These are phyloP conservation scores for Cryptosporidium andersoni DNA, from an alignment of 169 alveolate species.

Conservation along the genomic window DNA sequence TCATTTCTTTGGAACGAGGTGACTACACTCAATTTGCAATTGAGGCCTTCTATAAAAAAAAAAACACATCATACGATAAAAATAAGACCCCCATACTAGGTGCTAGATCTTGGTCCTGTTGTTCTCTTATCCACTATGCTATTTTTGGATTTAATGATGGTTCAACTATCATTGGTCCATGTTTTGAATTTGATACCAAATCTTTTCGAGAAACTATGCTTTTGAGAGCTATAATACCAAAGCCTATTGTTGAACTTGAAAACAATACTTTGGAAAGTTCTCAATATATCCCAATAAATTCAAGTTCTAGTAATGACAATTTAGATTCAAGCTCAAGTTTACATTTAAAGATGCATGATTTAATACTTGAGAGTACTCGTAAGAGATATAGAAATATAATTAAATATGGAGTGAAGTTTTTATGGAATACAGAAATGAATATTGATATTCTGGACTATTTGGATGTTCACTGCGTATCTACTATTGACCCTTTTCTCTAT, in stretches of 20 bases:
- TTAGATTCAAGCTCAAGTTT: neutral
- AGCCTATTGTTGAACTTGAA: neutral
- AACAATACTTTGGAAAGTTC: neutral
- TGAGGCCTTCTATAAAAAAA: constrained; percentile 32
- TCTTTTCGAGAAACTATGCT: constrained; percentile 60
- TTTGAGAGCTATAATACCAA: constrained; percentile 20
- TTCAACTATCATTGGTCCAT: constrained; percentile 60
- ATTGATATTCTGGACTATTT: constrained; percentile 17
- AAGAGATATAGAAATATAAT: constrained; percentile 28
- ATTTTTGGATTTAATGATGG: constrained; percentile 69
- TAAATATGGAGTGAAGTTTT: neutral
- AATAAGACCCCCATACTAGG: constrained; percentile 31
- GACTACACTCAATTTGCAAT: constrained; percentile 65
- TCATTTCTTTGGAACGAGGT: constrained; percentile 37
- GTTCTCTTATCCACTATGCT: constrained; percentile 45
- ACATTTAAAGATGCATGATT: constrained; percentile 19
- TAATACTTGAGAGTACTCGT: neutral
- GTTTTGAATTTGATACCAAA: constrained; percentile 66
- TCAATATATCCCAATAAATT: too few species aligned
- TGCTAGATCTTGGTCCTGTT: constrained; percentile 64
- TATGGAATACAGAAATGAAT: constrained; percentile 12
- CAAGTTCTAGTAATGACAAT: neutral
- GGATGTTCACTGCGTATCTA: constrained; percentile 44
- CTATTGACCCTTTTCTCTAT: constrained; percentile 40
- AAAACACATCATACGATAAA: constrained; percentile 15